Evolutionary conservation across 202 grass and related monocot genomes (phyloP).

Genomic region (Panicum hallii): DNA sequence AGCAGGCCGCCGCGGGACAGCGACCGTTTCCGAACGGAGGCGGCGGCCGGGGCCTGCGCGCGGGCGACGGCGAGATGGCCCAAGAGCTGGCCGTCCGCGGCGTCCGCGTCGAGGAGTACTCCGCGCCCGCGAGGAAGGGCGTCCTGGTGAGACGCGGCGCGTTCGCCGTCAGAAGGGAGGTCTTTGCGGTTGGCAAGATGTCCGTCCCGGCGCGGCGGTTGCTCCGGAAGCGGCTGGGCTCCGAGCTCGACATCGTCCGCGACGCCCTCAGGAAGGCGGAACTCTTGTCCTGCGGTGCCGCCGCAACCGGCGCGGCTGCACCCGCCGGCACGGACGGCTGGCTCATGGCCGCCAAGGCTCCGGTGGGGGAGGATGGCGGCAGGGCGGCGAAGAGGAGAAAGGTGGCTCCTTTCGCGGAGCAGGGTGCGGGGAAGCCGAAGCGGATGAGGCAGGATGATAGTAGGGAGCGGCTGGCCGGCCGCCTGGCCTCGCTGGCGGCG

Average conservation of each 20-base stretch:
- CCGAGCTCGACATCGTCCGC: conserved; percentile 46
- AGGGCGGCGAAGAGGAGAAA: conserved; percentile 8
- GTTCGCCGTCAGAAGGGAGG: conserved; percentile 35
- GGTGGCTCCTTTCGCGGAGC: neutral
- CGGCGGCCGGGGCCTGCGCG: neutral
- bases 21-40: neutral
- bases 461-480: conserved; percentile 10
- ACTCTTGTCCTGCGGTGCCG: neutral
- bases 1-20: neutral
- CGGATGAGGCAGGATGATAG: neutral
- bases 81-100: neutral
- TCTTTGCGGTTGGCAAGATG: conserved; percentile 32
- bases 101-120: neutral
- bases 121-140: neutral
- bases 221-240: conserved; percentile 24
- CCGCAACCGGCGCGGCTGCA: neutral
- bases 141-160: neutral
- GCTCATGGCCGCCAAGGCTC: neutral
- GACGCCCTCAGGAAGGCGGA: conserved; percentile 21
- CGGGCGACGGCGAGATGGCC: neutral
- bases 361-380: neutral
- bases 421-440: neutral
- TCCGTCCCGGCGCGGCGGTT: neutral
- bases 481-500: conserved; percentile 32
- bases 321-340: neutral